A percentile compares a stretch with the other conserved stretches of the same genome.
phyloP scores from a whole-genome alignment of 345 rosid species.

The Eucalyptus regnans region DNA sequence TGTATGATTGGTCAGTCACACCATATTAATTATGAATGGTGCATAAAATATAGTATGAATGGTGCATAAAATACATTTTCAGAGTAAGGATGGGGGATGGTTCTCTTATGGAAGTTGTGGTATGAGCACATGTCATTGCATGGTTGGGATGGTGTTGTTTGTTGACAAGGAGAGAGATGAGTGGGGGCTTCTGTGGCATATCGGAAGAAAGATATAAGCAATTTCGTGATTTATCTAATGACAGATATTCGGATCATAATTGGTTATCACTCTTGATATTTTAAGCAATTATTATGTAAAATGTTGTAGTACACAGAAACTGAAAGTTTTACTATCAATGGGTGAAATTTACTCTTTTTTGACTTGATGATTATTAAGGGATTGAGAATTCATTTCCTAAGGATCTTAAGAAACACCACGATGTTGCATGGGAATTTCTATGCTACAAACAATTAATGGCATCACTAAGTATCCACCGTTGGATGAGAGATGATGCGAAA shows the following conservation, averaged over 20 bases:
- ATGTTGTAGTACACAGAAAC: neutral
- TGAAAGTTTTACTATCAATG: accelerated
- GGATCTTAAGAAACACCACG: neutral
- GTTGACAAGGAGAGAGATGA: neutral
- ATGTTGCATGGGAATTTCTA: neutral
- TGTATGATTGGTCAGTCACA: neutral
- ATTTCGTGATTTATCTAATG: accelerated
- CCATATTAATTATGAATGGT: neutral
- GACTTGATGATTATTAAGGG: accelerated
- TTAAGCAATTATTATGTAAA: too few relatives aligned
- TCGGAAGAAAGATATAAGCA: neutral
- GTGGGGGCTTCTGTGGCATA: neutral
- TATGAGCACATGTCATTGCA: neutral
- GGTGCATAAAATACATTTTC: neutral
- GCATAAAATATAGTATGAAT: neutral
- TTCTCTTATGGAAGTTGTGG: neutral
- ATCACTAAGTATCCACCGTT: neutral
- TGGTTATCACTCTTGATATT: neutral
- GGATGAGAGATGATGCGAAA: neutral
- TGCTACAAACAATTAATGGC: neutral
- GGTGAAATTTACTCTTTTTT: neutral
- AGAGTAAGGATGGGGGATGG: neutral
- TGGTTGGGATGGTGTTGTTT: neutral
- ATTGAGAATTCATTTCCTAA: neutral
- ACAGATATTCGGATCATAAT: neutral